Base-by-base conservation (phyloP, 1,284 basidiomycete species). In the Rhodofomes roseus region DNA sequence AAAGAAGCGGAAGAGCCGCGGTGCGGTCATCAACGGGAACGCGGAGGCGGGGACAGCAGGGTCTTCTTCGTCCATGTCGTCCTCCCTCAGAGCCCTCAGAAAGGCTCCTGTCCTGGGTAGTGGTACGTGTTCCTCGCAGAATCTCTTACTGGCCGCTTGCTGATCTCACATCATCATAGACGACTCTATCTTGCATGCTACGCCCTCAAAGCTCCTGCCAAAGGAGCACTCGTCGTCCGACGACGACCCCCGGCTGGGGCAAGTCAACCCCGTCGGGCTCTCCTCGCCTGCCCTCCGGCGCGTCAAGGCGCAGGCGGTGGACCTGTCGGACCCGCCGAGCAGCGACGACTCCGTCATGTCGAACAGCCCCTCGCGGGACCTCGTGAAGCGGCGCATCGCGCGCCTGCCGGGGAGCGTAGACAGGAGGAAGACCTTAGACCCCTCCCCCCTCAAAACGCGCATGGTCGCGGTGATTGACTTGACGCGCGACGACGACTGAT, bases 201-300 rank as follows among this genome's bases (percentile, higher is more conserved):
- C 62, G 39, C 68, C 70, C 2, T 54, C 50, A 36, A 60, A 60
- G 34, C 39, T 43, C 51, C 44, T 41, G 57, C 53, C 41, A 43
- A 22, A 23, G 43, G 41, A 27, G 27, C 66, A 65, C 4, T 71
- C 72, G 16, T 88, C 86, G 16, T 88, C 86, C 1, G 87, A 89
- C 63, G 86, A 90, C 60, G 82, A 86, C 60, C 80, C 79, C 0
- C 77, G 78, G 63, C 60, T 83, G 25, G 85, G 86, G 0, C 84
- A 87, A 70, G 83, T 87, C n/a, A 88, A 86, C 0, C 86, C 87
- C 23, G 80, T 81, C 60, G 84, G 85, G 64, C 70, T 89, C 27
- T 80, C 83, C 43, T 90, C 87, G 8, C 87, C 87, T 7, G 77
- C 75, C 25, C 72, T 79, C 31, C 79, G 76, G 43, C 78, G 79